Conservation (phyloP, 768 basidiomycete species). For the Kwoniella bestiolae region DNA sequence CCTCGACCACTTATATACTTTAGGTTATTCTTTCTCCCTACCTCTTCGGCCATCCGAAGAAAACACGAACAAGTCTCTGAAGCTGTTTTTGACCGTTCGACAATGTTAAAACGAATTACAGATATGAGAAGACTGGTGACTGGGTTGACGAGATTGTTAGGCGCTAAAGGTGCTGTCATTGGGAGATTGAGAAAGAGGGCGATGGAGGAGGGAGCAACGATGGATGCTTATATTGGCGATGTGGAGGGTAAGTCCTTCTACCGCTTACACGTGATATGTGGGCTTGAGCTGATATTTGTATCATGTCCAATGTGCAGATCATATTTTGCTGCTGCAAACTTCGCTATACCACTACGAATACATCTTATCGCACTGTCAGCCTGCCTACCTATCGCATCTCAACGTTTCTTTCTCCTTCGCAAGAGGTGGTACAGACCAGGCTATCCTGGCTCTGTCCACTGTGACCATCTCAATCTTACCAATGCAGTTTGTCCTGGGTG, state of each 20-base stretch:
- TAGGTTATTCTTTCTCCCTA: conserved; percentile 50
- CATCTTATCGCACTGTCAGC: conserved; percentile 83
- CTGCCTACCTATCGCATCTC: conserved; percentile 79
- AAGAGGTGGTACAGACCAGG: conserved; percentile 69
- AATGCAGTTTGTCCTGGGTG: conserved; percentile 62
- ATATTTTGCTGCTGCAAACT: conserved; percentile 84
- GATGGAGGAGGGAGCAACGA: conserved; percentile 63
- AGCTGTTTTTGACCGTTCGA: conserved; percentile 54
- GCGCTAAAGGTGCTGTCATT: conserved; percentile 80
- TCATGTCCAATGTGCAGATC: conserved; percentile 71
- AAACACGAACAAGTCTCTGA: conserved; percentile 31
- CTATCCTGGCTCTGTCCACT: conserved; percentile 69
- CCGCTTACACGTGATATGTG: too few relatives aligned
- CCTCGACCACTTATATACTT: conserved; percentile 36
- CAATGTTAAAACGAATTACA: conserved; percentile 76
- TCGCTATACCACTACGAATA: conserved; percentile 83
- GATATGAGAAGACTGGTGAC: conserved; percentile 77
- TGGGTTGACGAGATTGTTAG: conserved; percentile 73
- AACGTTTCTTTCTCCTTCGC: conserved; percentile 66
- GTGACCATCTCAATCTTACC: conserved; percentile 71
- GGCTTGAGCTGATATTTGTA: too few relatives aligned
- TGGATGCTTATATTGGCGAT: conserved; percentile 87
- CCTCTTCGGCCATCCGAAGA: conserved; percentile 32
- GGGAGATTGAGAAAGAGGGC: conserved; percentile 78
- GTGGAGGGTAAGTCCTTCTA: conserved; percentile 73